Percentiles rank a stretch among this genome's conserved stretches.
These are phyloP conservation scores for Patellaria atrata DNA, from an alignment of 495 filamentous ascomycete genomes.

Conservation along the genomic window DNA sequence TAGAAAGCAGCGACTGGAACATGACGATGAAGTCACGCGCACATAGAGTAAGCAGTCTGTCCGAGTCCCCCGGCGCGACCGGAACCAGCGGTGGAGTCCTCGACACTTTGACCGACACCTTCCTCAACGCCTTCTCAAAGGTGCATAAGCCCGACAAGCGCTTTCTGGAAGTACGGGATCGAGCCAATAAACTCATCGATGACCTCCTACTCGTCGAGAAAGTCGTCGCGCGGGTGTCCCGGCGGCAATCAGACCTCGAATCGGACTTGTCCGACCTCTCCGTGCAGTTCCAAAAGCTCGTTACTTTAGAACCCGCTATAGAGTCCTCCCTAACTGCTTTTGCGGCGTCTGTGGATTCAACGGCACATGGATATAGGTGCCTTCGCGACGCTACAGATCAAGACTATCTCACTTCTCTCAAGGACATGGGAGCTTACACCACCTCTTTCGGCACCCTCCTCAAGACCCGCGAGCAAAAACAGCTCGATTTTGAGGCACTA, in stretches of 20 bases:
- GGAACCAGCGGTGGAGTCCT: conserved; percentile 52
- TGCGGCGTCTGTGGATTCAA: conserved; percentile 72
- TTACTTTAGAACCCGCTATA: conserved; percentile 77
- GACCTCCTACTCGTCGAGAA: conserved; percentile 88
- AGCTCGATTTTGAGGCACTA: conserved; percentile 90
- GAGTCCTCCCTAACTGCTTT: conserved; percentile 69
- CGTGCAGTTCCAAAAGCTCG: conserved; percentile 84
- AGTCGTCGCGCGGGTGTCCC: conserved; percentile 74
- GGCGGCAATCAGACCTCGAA: conserved; percentile 80
- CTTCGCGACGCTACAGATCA: conserved; percentile 91
- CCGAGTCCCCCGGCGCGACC: conserved; percentile 38
- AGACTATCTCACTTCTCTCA: conserved; percentile 77
- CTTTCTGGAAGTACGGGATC: conserved; percentile 87
- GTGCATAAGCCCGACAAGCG: conserved; percentile 88
- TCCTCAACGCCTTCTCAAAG: conserved; percentile 93
- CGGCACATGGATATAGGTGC: conserved; percentile 51
- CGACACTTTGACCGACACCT: conserved; percentile 87
- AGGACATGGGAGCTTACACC: conserved; percentile 91
- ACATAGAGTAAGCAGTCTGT: conserved; percentile 41
- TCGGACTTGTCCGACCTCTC: conserved; percentile 78
- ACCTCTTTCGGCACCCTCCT: conserved; percentile 68
- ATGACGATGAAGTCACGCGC: conserved; percentile 73
- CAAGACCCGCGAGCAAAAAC: conserved; percentile 91
- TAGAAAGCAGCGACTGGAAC: conserved; percentile 92
- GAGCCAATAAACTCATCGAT: conserved; percentile 88